A percentile compares a stretch with the other conserved stretches of the same genome.
Conservation (phyloP, 768 basidiomycete species). For the Lactarius indigo region DNA sequence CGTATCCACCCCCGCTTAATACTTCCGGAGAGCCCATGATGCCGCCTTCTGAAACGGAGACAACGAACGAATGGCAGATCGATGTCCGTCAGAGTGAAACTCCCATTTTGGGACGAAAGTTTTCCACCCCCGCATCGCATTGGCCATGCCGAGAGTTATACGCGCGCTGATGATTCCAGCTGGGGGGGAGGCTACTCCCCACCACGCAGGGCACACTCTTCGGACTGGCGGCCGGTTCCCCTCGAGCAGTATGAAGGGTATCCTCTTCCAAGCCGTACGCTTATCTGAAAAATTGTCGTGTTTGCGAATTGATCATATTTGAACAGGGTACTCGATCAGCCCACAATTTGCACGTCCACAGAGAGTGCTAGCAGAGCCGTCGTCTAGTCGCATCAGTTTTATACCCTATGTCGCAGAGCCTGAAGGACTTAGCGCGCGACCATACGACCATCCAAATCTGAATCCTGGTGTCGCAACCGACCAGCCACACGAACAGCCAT, state of each 20-base stretch:
- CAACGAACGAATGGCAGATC: conserved; percentile 10
- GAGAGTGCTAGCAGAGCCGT: conserved; percentile 16
- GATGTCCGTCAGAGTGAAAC: conserved; percentile 6
- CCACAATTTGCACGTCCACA: conserved; percentile 9
- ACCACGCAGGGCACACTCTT: conserved; percentile 6
- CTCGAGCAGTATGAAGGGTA: conserved; percentile 2
- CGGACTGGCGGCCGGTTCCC: conserved; percentile 15
- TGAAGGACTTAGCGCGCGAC: conserved; percentile 3
- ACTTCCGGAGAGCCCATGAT: conserved; percentile 5
- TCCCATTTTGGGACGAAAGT: conserved; percentile 13
- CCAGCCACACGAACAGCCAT: conserved; percentile 2
- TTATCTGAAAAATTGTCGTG: not conserved
- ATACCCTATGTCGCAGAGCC: conserved; percentile 16
- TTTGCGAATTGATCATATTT: not conserved
- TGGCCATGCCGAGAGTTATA: conserved; percentile 25
- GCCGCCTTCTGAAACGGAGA: not conserved
- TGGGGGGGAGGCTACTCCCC: conserved; percentile 2
- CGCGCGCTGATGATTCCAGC: conserved; percentile 21
- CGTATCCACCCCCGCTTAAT: conserved; percentile 25
- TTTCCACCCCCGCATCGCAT: conserved; percentile 16
- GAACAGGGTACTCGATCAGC: conserved; percentile 3
- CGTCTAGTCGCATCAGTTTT: conserved; percentile 16
- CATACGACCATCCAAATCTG: conserved; percentile 2
- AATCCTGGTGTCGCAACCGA: conserved; percentile 1
- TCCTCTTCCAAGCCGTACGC: conserved; percentile 10